Evolutionary conservation across 352 stramenopile genomes (phyloP), one percentile per base, ranked within the genome.

Genomic region (Phytophthora meadii): DNA sequence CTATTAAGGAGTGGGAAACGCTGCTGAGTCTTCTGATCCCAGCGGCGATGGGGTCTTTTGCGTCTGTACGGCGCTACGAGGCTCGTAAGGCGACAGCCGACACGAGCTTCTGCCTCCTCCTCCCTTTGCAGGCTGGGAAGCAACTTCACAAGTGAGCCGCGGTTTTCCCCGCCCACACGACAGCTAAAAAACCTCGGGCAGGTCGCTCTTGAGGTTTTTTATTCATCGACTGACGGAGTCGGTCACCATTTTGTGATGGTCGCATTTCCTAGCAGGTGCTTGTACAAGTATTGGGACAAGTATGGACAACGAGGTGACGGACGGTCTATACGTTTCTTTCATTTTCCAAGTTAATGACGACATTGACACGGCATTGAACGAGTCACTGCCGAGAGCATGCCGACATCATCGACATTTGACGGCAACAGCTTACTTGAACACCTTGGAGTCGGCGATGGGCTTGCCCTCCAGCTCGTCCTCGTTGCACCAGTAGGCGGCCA

Each of bases 351-450:
- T 57, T 66, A 70, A 30, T 25, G 24, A 65, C 55, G 19, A 53
- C 37, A 65, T 42, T 37, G 12, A 7, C 15, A 25, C 0, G 24
- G 45, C 45, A 25, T 9, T 28, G n/a, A 27, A 46, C 17, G 19
- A 49, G n/a, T 27, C 37, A 49, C 24, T 49, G 15, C 37, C 34
- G 12, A 30, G n/a, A 28, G 32, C 48, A 32, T 32, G 27, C 46
- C 36, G 36, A 52, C 36, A 41, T 54, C 46, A 53, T 48, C 30
- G 34, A 56, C 57, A 55, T 56, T 60, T 55, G 40, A 52, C 52
- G 27, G 14, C 54, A n/a, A 41, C 25, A 19, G 48, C 30, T 92
- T 97, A 98, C 83, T 98, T 98, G 84, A 98, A 98, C 32, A 98
- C 86, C 81, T 98, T 97, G 51, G 77, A 93, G 82, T 98, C 94